Percentiles rank a stretch among this genome's conserved stretches.
phyloP scores from a whole-genome alignment of 1,139 yeast genomes.

The Blastobotrys illinoisensis region DNA sequence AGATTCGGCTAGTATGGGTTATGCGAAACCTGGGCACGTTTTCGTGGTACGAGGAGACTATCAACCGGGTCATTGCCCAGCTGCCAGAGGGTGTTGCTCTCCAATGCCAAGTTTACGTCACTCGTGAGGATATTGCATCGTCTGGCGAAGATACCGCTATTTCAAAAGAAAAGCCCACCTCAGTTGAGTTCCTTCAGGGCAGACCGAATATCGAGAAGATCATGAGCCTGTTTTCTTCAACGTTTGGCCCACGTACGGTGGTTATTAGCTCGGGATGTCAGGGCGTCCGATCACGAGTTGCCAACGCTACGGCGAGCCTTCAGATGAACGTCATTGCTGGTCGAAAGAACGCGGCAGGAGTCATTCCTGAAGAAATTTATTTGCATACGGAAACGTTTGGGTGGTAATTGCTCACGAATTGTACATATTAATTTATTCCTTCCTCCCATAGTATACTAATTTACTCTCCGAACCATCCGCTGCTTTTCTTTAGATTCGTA shows the following conservation, averaged over 20 bases:
- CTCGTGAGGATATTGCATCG: not conserved
- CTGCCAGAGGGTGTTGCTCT: constrained; percentile 8
- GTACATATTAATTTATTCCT: not conserved
- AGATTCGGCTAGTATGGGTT: constrained; percentile 47
- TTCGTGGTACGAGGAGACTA: constrained; percentile 45
- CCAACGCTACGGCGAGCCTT: constrained; percentile 40
- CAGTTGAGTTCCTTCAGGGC: constrained; percentile 14
- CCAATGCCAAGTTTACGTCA: constrained; percentile 10
- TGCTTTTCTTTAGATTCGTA: too few relatives aligned
- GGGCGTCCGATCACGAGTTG: constrained; percentile 41
- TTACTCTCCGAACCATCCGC: too few relatives aligned
- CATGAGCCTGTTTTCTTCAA: constrained; percentile 15
- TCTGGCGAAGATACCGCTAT: not conserved
- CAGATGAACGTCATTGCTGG: constrained; percentile 30
- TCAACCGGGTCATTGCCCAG: constrained; percentile 22
- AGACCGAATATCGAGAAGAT: constrained; percentile 36
- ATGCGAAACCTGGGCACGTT: constrained; percentile 37
- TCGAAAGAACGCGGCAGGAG: constrained; percentile 21
- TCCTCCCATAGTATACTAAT: not conserved
- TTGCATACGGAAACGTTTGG: constrained; percentile 57
- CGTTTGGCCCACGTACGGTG: constrained; percentile 40
- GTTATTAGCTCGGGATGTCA: constrained; percentile 50
- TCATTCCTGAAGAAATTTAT: constrained; percentile 40
- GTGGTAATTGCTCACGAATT: constrained; percentile 36
- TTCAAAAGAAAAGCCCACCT: constrained; percentile 2